A percentile compares a stretch with the other conserved stretches of the same genome.
phyloP scores from a whole-genome alignment of 768 basidiomycete genomes.

The Austroboletus festivus region DNA sequence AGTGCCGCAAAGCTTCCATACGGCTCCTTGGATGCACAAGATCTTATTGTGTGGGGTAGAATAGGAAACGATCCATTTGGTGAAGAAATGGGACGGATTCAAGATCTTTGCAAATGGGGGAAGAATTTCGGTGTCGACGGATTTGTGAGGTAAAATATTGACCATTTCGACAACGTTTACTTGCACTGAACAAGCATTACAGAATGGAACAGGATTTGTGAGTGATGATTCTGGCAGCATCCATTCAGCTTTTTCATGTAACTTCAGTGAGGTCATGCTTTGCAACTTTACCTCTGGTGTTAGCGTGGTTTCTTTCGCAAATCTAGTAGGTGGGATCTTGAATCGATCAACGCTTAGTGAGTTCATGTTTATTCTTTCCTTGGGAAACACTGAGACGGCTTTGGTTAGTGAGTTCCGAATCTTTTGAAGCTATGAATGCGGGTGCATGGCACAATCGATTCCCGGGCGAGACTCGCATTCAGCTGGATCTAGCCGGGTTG shows the following conservation, averaged over 20 bases:
- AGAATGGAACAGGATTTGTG: constrained; percentile 35
- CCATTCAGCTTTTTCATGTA: neutral
- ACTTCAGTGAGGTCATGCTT: constrained; percentile 38
- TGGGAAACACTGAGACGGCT: neutral
- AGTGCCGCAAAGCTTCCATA: constrained; percentile 42
- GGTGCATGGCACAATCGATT: constrained; percentile 34
- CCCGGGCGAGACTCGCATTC: constrained; percentile 36
- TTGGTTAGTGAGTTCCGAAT: neutral
- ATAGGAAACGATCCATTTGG: constrained; percentile 16
- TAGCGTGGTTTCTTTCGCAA: constrained; percentile 18
- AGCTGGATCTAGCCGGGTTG: constrained; percentile 32
- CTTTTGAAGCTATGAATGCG: constrained; percentile 10
- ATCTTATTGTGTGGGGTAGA: constrained; percentile 42
- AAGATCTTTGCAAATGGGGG: constrained; percentile 45
- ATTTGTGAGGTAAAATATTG: constrained; percentile 37
- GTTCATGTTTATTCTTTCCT: neutral
- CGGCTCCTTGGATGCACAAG: constrained; percentile 47
- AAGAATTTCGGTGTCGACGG: constrained; percentile 40
- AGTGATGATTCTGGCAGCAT: neutral
- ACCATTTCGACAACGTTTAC: neutral
- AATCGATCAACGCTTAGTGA: neutral
- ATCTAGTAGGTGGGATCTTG: neutral
- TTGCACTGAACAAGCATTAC: neutral
- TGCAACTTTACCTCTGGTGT: constrained; percentile 34
- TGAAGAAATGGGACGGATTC: constrained; percentile 36